Evolutionary conservation across 2,329 filamentous ascomycete species (phyloP).

Genomic region (Hypoxylon rubiginosum): DNA sequence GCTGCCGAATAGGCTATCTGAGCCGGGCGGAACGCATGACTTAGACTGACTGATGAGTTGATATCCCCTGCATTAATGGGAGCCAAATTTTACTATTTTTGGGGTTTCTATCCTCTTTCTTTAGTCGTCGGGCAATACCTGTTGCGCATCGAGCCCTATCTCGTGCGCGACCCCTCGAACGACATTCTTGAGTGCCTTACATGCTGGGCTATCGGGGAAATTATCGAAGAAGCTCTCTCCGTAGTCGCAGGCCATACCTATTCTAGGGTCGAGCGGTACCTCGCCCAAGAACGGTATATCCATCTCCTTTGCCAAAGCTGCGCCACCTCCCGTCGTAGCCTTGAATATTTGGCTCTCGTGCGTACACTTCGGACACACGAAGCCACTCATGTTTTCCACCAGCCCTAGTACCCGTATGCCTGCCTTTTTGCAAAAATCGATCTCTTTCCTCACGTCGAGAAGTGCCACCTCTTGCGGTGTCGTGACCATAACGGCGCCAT

Average conservation of each 20-base stretch:
- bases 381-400: conserved; percentile 98
- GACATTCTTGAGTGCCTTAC: conserved; percentile 82
- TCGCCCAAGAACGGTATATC: conserved; percentile 88
- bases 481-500: conserved; percentile 92
- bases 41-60: neutral
- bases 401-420: conserved; percentile 89
- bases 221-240: conserved; percentile 97
- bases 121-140: conserved; percentile 62
- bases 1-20: conserved; percentile 50
- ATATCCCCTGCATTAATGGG: conserved; percentile 4
- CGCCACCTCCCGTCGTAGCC: conserved; percentile 89
- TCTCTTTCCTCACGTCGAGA: conserved; percentile 95
- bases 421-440: conserved; percentile 97
- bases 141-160: conserved; percentile 72
- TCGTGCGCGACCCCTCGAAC: conserved; percentile 78
- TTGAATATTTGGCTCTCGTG: conserved; percentile 88
- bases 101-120: conserved; percentile 35
- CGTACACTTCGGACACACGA: conserved; percentile 93
- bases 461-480: conserved; percentile 95
- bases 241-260: conserved; percentile 96
- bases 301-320: conserved; percentile 85
- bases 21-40: neutral
- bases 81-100: conserved; percentile 35
- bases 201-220: conserved; percentile 93
- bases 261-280: conserved; percentile 91